A percentile compares a stretch with the other conserved stretches of the same genome.
Conservation (phyloP, 345 rosid genomes). For the Cardamine chenopodiifolia region DNA sequence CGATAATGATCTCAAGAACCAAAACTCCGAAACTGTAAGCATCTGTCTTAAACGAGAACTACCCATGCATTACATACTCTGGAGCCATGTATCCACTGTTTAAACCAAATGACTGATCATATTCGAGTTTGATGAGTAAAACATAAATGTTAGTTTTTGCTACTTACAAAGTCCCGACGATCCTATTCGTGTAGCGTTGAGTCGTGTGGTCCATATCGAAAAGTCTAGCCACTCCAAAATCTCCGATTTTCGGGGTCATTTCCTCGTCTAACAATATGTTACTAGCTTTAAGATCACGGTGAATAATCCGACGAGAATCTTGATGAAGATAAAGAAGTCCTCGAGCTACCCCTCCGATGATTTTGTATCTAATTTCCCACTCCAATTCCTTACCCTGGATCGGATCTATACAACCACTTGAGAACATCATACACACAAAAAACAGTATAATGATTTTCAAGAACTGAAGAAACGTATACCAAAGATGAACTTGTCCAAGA, state of each 20-base stretch:
- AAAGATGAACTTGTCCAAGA: constrained; percentile 50
- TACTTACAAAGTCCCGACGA: constrained; percentile 57
- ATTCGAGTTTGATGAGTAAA: neutral
- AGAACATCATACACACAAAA: neutral
- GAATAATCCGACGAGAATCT: constrained; percentile 60
- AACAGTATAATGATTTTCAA: neutral
- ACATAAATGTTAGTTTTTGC: neutral
- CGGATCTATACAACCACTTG: constrained; percentile 34
- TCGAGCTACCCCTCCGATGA: constrained; percentile 41
- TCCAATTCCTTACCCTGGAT: constrained; percentile 30
- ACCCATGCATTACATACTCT: constrained; percentile 54
- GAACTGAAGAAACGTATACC: constrained; percentile 28
- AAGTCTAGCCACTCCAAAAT: constrained; percentile 58
- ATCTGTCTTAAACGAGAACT: constrained; percentile 57
- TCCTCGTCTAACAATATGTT: constrained; percentile 50
- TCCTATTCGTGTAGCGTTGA: constrained; percentile 45
- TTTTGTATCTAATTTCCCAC: constrained; percentile 38
- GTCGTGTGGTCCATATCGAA: constrained; percentile 46
- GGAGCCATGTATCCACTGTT: constrained; percentile 67
- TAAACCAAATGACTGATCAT: neutral
- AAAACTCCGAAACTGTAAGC: constrained; percentile 65
- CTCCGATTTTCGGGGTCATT: constrained; percentile 64
- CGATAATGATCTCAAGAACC: constrained; percentile 61
- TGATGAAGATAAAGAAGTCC: constrained; percentile 49
- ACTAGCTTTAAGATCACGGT: constrained; percentile 64